Conservation (phyloP, 225 moss, liverwort and hornwort genomes). For the Bryum argenteum region DNA sequence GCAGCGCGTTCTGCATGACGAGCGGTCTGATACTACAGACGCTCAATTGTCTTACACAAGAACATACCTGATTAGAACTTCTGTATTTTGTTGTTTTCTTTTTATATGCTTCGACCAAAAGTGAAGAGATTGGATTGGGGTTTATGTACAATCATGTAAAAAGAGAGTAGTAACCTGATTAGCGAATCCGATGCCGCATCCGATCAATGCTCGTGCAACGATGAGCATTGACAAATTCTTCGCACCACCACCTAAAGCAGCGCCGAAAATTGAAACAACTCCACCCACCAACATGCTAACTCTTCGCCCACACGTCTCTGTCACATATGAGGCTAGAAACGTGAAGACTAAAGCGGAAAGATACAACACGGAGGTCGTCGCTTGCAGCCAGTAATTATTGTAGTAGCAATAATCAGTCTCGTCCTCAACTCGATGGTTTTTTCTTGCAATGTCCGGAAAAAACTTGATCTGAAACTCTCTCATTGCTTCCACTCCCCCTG, state of each 20-base stretch:
- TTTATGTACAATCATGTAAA: background rate
- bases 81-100: too few relatives aligned
- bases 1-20: too few relatives aligned
- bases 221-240: conserved; percentile 58
- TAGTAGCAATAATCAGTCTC: conserved; percentile 65
- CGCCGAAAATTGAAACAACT: conserved; percentile 12
- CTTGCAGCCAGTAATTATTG: conserved; percentile 49
- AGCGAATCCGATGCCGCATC: conserved; percentile 72
- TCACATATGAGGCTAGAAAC: conserved; percentile 26
- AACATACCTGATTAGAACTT: too few relatives aligned
- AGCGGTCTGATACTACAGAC: too few relatives aligned
- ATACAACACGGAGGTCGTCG: conserved; percentile 35
- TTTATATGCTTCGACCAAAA: too few relatives aligned
- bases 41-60: too few relatives aligned
- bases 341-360: conserved; percentile 33
- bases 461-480: conserved; percentile 29
- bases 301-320: conserved; percentile 34
- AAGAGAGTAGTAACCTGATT: conserved; percentile 41
- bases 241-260: conserved; percentile 31
- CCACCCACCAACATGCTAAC: conserved; percentile 32
- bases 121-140: too few relatives aligned
- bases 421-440: conserved; percentile 25
- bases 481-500: conserved; percentile 45
- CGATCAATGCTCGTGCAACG: conserved; percentile 60
- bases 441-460: conserved; percentile 32